Percentiles rank a stretch among this genome's conserved stretches.
Evolutionary conservation across 306 rosid genomes (phyloP).

Genomic region (Inga leiocalycina): DNA sequence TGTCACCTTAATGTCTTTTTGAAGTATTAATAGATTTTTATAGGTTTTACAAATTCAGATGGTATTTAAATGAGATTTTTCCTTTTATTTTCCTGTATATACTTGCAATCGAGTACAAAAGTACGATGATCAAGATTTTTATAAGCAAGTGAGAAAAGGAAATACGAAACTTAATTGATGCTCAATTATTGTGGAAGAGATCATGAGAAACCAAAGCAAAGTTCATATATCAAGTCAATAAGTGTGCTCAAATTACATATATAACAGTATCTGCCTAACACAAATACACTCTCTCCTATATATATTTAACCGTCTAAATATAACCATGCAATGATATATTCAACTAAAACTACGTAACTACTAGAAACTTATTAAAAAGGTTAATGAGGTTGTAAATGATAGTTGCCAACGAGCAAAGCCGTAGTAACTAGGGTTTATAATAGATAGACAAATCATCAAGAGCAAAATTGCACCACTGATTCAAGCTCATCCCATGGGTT

Average conservation of each 20-base stretch:
- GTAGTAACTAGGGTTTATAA: background rate
- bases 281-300: background rate
- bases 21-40: too few relatives aligned
- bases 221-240: slow-evolving; percentile 9
- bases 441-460: slow-evolving; percentile 47
- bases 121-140: too few relatives aligned
- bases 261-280: background rate
- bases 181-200: background rate
- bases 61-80: too few relatives aligned
- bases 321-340: background rate
- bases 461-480: slow-evolving; percentile 65
- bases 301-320: background rate
- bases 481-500: slow-evolving; percentile 83
- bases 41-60: too few relatives aligned
- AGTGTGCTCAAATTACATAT: background rate
- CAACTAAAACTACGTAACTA: background rate
- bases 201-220: background rate
- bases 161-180: background rate
- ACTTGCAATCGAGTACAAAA: too few relatives aligned
- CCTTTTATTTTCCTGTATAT: too few relatives aligned
- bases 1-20: too few relatives aligned
- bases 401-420: background rate
- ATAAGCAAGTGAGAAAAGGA: background rate
- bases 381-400: background rate
- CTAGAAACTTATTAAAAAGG: background rate